These are phyloP conservation scores for Suillus lakei DNA, from an alignment of 768 basidiomycete genomes.

Conservation along the genomic window DNA sequence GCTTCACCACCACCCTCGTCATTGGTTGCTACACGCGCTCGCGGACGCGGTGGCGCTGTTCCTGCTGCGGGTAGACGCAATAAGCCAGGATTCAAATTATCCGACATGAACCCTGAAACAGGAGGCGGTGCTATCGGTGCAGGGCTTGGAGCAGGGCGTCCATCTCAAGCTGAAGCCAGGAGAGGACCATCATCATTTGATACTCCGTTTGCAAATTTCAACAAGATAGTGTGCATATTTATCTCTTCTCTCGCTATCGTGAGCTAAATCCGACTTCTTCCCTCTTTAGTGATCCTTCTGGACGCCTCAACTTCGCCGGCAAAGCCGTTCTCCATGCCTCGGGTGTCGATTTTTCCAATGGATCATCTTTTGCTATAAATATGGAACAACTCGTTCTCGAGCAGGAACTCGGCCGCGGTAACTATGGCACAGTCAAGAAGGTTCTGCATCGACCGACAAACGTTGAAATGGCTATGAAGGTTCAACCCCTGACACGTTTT, in stretches of 20 bases:
- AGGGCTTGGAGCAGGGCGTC: conserved; percentile 74
- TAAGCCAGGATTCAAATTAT: conserved; percentile 64
- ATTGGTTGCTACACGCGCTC: conserved; percentile 1
- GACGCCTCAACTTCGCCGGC: conserved; percentile 90
- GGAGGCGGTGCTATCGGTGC: conserved; percentile 64
- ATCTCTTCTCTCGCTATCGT: conserved; percentile 11
- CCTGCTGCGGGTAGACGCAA: conserved; percentile 47
- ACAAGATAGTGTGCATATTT: conserved; percentile 84
- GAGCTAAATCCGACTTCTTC: conserved; percentile 8
- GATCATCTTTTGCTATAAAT: conserved; percentile 90
- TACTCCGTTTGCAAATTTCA: conserved; percentile 91
- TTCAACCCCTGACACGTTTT: conserved; percentile 37
- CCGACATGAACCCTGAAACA: conserved; percentile 58
- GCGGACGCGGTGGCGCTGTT: conserved; percentile 36
- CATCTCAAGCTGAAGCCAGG: conserved; percentile 48
- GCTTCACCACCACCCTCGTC: conserved; percentile 31
- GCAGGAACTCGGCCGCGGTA: conserved; percentile 95
- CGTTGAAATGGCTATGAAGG: conserved; percentile 99
- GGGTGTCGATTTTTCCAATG: conserved; percentile 89
- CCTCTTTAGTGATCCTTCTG: conserved; percentile 83
- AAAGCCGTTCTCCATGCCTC: conserved; percentile 92
- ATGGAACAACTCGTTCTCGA: conserved; percentile 91
- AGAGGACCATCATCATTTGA: conserved; percentile 49
- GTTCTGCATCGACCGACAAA: conserved; percentile 94
- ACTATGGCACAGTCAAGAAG: conserved; percentile 97